phyloP scores from a whole-genome alignment of 306 rosid species.

The Quercus mongolica region DNA sequence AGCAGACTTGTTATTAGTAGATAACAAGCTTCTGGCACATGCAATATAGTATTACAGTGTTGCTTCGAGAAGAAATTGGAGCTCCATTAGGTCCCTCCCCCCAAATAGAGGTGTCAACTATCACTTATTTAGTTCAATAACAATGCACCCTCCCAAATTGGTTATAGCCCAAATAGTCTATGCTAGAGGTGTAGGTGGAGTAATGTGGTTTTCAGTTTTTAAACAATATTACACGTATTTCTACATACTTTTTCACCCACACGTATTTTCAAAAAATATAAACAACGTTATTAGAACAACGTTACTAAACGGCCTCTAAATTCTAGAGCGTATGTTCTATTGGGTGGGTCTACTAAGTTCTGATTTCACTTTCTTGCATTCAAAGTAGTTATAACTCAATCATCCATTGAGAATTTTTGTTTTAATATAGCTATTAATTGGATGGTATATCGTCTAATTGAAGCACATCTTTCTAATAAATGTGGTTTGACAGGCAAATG shows the following conservation, averaged over 20 bases:
- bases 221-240: too few relatives aligned
- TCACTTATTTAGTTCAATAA: not conserved
- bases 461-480: constrained; percentile 1
- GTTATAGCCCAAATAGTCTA: not conserved
- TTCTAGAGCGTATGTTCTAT: not conserved
- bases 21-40: not conserved
- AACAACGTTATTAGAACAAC: too few relatives aligned
- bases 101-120: not conserved
- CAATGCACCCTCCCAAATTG: not conserved
- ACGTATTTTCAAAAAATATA: too few relatives aligned
- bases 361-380: not conserved
- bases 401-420: not conserved
- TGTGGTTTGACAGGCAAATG: constrained; percentile 67
- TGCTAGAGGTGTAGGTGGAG: not conserved
- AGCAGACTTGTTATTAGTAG: not conserved
- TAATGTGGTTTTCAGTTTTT: too few relatives aligned
- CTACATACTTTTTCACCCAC: too few relatives aligned
- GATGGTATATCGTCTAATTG: constrained; percentile 10
- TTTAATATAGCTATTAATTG: not conserved
- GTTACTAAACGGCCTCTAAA: too few relatives aligned
- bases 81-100: not conserved
- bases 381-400: not conserved
- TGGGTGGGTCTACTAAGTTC: not conserved
- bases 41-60: not conserved
- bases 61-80: not conserved